Evolutionary conservation across 2,329 filamentous ascomycete genomes (phyloP), one percentile per base, ranked within the genome.

Genomic region (Monosporascus ibericus): DNA sequence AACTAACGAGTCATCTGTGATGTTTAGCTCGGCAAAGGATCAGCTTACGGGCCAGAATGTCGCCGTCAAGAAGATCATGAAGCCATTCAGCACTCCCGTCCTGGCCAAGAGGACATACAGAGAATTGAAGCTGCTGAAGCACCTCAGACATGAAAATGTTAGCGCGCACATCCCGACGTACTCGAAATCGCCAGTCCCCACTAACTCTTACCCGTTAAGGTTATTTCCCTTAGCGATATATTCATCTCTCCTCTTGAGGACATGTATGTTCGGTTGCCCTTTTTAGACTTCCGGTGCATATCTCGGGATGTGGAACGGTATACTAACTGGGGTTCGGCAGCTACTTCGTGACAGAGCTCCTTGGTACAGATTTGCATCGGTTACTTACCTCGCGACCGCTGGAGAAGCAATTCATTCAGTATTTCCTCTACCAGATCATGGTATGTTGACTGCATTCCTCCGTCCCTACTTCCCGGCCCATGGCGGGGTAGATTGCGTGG

Each of bases 1-100:
- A 48, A 53, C 51, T 61, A 52, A 60, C 49, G 22, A 39, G 20
- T 38, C 20, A 18, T 49, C 42, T 44, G 50, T 22, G 39, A 58
- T 63, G 70, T 50, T 27, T 60, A 97, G 92, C 75, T 97, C 94
- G 59, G 94, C 94, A 53, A 92, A 91, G 75, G 94, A 99, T 72
- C 92, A 97, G 77, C 90, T 99, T 73, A 97, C 94, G 55, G 89
- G 84, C 70, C 92, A 96, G 73, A 91, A 92, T 73, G 94, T 99
- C 56, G 94, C 94, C 54, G 92, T 99, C 70, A 99, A 99, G 83
- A 99, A 99, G 84, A 99, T 99, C 69, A 97, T 99, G 92, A 99
- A 97, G 79, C 94, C 94, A 9, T 99, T 99, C 75, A 96, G 92
- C 80, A 99, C 94, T n/a, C 92, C 94, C 1, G 94, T 99, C 54